A percentile compares a stretch with the other conserved stretches of the same genome.
These are phyloP conservation scores for Russula virescens DNA, from an alignment of 768 basidiomycete species.

Conservation along the genomic window DNA sequence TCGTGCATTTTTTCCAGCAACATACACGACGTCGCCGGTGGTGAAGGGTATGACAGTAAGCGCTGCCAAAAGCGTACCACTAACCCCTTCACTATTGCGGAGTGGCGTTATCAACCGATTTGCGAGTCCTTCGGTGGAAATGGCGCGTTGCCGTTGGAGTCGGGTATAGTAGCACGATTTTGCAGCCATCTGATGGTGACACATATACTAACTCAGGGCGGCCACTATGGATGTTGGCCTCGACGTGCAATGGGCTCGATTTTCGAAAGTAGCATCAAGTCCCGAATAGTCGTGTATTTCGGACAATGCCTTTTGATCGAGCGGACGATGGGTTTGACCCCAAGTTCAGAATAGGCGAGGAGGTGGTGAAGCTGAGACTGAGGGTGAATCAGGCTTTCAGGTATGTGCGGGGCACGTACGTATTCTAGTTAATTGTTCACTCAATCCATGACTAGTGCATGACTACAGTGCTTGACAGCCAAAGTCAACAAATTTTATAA, in stretches of 20 bases:
- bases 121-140: neutral
- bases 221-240: constrained; percentile 62
- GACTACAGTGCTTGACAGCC: no score
- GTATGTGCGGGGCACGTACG: no score
- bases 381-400: no score
- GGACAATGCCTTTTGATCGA: constrained; percentile 53
- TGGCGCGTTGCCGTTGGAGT: constrained; percentile 46
- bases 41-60: constrained; percentile 52
- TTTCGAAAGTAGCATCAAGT: no score
- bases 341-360: no score
- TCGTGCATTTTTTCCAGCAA: constrained; percentile 48
- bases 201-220: constrained; percentile 58
- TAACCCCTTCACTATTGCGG: constrained; percentile 45
- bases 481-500: no score
- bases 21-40: constrained; percentile 52
- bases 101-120: constrained; percentile 40
- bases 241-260: constrained; percentile 57
- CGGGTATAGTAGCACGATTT: constrained; percentile 52
- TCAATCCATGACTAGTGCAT: no score
- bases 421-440: no score
- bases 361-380: no score
- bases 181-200: constrained; percentile 47
- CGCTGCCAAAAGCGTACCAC: constrained; percentile 46
- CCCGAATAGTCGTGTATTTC: constrained; percentile 59
- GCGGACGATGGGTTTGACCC: constrained; percentile 24